Percentiles rank a stretch among this genome's conserved stretches.
Evolutionary conservation across 192 early-diverging fungal species (phyloP).

Genomic region (Dimargaris xerosporica): DNA sequence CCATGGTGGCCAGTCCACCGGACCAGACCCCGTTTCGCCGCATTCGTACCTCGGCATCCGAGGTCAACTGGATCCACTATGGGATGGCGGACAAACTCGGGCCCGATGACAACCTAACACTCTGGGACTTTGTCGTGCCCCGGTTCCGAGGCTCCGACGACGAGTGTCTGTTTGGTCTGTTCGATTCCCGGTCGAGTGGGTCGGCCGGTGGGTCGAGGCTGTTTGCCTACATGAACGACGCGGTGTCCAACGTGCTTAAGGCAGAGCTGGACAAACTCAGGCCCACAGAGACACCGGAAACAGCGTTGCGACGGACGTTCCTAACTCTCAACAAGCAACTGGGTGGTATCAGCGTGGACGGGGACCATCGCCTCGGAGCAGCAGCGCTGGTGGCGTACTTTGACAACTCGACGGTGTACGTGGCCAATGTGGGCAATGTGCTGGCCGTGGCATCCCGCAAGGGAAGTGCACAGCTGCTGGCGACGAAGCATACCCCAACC

Average conservation of each 20-base stretch:
- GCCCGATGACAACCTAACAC: slow-evolving; percentile 45
- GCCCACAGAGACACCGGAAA: slow-evolving; percentile 36
- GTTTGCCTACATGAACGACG: slow-evolving; percentile 55
- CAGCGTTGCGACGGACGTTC: slow-evolving; percentile 69
- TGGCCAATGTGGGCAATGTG: slow-evolving; percentile 76
- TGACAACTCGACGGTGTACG: slow-evolving; percentile 56
- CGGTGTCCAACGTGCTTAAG: slow-evolving; percentile 45
- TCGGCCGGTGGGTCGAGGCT: slow-evolving; percentile 27
- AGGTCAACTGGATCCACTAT: slow-evolving; percentile 68
- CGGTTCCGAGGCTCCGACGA: slow-evolving; percentile 71
- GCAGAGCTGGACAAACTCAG: slow-evolving; percentile 58
- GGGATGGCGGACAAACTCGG: slow-evolving; percentile 76
- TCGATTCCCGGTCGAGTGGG: slow-evolving; percentile 47
- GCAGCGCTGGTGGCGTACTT: slow-evolving; percentile 71
- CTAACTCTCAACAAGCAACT: slow-evolving; percentile 68
- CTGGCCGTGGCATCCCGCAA: slow-evolving; percentile 62
- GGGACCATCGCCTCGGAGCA: slow-evolving; percentile 45
- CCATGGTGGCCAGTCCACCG: slow-evolving; percentile 59
- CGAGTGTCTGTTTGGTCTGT: slow-evolving; percentile 77
- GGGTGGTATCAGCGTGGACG: slow-evolving; percentile 23
- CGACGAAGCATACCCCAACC: slow-evolving; percentile 54
- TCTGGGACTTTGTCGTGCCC: slow-evolving; percentile 78
- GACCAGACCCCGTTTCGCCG: slow-evolving; percentile 70
- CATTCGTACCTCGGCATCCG: slow-evolving; percentile 66
- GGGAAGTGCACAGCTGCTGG: slow-evolving; percentile 48